Evolutionary conservation across 352 stramenopile species (phyloP).

Genomic region (Phytophthora idaei): DNA sequence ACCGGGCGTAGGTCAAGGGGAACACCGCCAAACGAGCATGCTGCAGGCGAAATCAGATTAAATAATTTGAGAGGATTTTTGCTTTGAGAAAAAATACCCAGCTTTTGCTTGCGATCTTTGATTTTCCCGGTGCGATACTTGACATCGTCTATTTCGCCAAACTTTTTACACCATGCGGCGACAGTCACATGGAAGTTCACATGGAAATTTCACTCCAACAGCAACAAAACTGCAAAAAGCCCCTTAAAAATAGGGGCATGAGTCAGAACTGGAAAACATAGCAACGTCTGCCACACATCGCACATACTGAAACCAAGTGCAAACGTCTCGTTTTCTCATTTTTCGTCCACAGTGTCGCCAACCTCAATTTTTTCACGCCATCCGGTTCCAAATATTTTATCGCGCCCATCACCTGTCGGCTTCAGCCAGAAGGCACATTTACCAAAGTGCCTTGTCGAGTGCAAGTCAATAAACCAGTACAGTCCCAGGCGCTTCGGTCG

Average conservation of each 20-base stretch:
- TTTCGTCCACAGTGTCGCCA: slow-evolving; percentile 13
- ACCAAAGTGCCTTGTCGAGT: slow-evolving; percentile 22
- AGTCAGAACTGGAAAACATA: not conserved
- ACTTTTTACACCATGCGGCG: not conserved
- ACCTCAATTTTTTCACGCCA: slow-evolving; percentile 36
- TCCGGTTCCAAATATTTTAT: slow-evolving; percentile 37
- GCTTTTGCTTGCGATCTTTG: slow-evolving; percentile 9
- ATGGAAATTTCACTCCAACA: slow-evolving; percentile 1
- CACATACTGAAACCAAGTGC: slow-evolving; percentile 17
- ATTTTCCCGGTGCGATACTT: slow-evolving; percentile 26
- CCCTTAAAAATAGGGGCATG: not conserved
- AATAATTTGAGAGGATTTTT: slow-evolving; percentile 7
- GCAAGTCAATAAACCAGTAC: slow-evolving; percentile 12
- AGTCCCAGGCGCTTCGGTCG: not conserved
- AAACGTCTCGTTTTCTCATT: not conserved
- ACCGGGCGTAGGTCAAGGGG: slow-evolving; percentile 15
- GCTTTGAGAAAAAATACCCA: slow-evolving; percentile 27
- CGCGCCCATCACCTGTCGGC: slow-evolving; percentile 6
- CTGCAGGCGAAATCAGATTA: slow-evolving; percentile 21
- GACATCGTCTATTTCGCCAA: slow-evolving; percentile 4
- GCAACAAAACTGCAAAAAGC: not conserved
- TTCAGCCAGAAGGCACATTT: slow-evolving; percentile 29
- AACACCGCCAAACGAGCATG: slow-evolving; percentile 1
- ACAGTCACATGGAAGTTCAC: not conserved
- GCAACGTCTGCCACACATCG: not conserved